These are phyloP conservation scores for Eimeria praecox DNA, from an alignment of 169 alveolate genomes.

Conservation along the genomic window DNA sequence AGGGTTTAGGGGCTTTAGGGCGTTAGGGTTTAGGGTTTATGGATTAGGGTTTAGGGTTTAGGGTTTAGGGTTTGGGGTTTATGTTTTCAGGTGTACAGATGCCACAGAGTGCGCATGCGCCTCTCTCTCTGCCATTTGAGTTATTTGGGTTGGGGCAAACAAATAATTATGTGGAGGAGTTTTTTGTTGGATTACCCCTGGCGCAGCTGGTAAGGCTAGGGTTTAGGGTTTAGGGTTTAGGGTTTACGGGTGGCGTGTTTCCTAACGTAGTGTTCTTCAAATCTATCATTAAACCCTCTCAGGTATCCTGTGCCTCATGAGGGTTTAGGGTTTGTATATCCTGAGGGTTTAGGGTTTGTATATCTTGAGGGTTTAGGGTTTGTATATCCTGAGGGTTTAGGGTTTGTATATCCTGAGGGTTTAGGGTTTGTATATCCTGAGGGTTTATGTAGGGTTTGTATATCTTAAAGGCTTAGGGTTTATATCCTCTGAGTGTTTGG, in stretches of 20 bases:
- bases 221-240: constrained; percentile 10
- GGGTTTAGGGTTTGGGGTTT: constrained; percentile 14
- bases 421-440: constrained; percentile 55
- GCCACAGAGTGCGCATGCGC: constrained; percentile 74
- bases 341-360: constrained; percentile 48
- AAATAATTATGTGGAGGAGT: constrained; percentile 75
- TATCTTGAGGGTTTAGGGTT: constrained; percentile 60
- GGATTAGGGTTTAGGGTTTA: background rate
- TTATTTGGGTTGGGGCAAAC: constrained; percentile 73
- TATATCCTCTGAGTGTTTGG: no score
- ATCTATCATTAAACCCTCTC: no score
- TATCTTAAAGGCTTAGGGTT: background rate
- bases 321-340: constrained; percentile 3
- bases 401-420: background rate
- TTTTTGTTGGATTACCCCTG: constrained; percentile 67
- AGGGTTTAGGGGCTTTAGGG: background rate
- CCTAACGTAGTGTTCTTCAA: no score
- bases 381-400: no score
- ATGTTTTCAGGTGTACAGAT: constrained; percentile 55
- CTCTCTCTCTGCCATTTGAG: constrained; percentile 68
- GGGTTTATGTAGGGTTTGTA: constrained; percentile 11
- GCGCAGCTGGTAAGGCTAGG: background rate
- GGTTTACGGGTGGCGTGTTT: no score
- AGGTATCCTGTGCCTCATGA: no score
- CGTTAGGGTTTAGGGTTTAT: constrained; percentile 4